Conservation (phyloP, 2,329 filamentous ascomycete species). For the Penicillium concentricum region DNA sequence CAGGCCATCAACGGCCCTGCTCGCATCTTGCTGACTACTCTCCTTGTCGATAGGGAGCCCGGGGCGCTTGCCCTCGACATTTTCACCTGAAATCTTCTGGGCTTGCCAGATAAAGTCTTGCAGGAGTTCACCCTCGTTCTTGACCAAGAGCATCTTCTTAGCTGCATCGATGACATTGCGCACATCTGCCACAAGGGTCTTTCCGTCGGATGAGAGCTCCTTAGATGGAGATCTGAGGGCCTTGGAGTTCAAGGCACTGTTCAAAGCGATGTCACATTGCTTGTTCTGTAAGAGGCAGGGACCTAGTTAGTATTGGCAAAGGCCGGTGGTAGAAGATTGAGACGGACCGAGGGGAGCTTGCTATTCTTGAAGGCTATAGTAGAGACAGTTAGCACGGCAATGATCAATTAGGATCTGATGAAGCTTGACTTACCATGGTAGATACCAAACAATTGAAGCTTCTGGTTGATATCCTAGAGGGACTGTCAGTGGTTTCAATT, state of each 20-base stretch:
- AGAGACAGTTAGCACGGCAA: slow-evolving; percentile 9
- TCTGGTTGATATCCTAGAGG: slow-evolving; percentile 72
- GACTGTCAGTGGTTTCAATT: slow-evolving; percentile 9
- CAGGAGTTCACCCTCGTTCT: slow-evolving; percentile 90
- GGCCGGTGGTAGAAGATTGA: neutral
- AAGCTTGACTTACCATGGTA: slow-evolving; percentile 53
- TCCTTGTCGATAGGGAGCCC: slow-evolving; percentile 71
- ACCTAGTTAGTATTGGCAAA: slow-evolving; percentile 7
- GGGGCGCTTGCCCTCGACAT: slow-evolving; percentile 62
- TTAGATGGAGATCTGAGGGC: slow-evolving; percentile 67
- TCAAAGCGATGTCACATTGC: slow-evolving; percentile 92
- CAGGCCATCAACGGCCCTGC: slow-evolving; percentile 79
- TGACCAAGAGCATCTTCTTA: slow-evolving; percentile 80
- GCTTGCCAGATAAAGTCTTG: slow-evolving; percentile 98
- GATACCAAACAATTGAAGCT: slow-evolving; percentile 94
- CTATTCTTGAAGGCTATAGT: slow-evolving; percentile 74
- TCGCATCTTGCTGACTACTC: slow-evolving; percentile 75
- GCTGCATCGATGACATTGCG: slow-evolving; percentile 78
- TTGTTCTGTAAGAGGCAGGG: slow-evolving; percentile 63
- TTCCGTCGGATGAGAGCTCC: slow-evolving; percentile 80
- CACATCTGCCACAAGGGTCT: slow-evolving; percentile 72
- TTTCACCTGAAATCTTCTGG: slow-evolving; percentile 66
- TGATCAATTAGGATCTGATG: neutral
- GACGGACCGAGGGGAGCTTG: slow-evolving; percentile 82
- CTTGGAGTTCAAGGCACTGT: slow-evolving; percentile 75